Conservation (phyloP, 371 early-diverging fungal genomes). For the Mortierella sp. region DNA sequence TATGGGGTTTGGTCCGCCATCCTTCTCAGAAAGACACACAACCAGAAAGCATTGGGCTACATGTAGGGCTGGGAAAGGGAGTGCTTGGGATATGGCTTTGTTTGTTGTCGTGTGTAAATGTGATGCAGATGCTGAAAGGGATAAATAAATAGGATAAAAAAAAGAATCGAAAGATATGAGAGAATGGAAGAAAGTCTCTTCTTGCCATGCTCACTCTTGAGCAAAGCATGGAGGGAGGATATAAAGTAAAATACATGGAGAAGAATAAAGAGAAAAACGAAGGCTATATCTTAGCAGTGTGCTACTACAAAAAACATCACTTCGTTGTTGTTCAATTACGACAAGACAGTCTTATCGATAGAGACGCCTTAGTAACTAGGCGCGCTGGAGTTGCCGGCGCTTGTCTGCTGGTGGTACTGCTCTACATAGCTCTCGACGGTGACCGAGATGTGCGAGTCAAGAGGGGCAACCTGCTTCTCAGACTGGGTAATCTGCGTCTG, state of each 20-base stretch:
- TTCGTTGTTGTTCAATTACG: background rate
- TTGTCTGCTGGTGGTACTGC: slow-evolving; percentile 51
- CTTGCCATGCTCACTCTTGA: background rate
- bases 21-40: too few relatives aligned
- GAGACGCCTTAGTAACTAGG: slow-evolving; percentile 1
- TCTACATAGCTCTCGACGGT: slow-evolving; percentile 55
- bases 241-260: background rate
- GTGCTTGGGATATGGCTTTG: too few relatives aligned
- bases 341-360: too few relatives aligned
- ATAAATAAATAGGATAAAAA: background rate
- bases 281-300: background rate
- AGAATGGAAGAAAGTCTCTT: background rate
- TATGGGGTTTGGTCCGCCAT: background rate
- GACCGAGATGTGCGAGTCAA: slow-evolving; percentile 43
- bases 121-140: too few relatives aligned
- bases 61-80: too few relatives aligned
- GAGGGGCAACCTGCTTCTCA: slow-evolving; percentile 50
- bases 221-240: background rate
- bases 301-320: background rate
- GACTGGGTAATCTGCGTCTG: slow-evolving; percentile 4
- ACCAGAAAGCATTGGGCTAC: too few relatives aligned
- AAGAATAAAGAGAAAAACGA: background rate
- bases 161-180: background rate
- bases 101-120: too few relatives aligned
- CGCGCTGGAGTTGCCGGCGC: background rate